Percentiles rank a stretch among this genome's conserved stretches.
Evolutionary conservation across 148 eudicot species (phyloP).

Genomic region (Persicaria maculosa): DNA sequence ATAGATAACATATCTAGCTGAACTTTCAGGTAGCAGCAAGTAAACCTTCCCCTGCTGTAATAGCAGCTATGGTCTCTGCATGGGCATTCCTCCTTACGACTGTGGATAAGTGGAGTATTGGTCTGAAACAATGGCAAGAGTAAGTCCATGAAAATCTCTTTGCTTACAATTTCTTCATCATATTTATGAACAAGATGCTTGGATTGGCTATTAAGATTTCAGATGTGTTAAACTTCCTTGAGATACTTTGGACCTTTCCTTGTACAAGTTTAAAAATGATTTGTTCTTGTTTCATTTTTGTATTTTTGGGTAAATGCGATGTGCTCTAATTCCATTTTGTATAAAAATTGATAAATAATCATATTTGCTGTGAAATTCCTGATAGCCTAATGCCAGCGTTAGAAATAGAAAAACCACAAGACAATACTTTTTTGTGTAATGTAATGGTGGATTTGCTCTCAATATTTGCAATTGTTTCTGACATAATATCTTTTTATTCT

Average conservation of each 20-base stretch:
- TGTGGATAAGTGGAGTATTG: constrained; percentile 41
- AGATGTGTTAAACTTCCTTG: neutral
- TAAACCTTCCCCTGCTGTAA: constrained; percentile 59
- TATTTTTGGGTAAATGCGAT: neutral
- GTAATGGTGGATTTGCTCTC: too few species aligned
- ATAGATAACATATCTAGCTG: neutral
- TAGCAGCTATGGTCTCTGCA: constrained; percentile 70
- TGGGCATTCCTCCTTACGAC: constrained; percentile 95
- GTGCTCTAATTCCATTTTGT: neutral
- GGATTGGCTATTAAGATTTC: neutral
- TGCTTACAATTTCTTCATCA: neutral
- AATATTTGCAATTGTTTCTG: neutral
- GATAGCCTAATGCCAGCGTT: neutral
- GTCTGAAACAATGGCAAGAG: constrained; percentile 73
- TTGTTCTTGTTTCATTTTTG: neutral
- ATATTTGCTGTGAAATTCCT: neutral
- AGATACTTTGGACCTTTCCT: neutral
- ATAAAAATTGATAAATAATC: neutral
- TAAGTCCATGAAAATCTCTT: constrained; percentile 23
- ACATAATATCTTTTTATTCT: neutral
- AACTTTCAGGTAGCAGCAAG: constrained; percentile 57
- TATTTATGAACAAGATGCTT: neutral
- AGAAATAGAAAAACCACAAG: neutral
- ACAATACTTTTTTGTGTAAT: neutral
- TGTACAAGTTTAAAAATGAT: neutral